A percentile compares a stretch with the other conserved stretches of the same genome.
These are phyloP conservation scores for Cornus controversa DNA, from an alignment of 148 eudicot genomes.

Conservation along the genomic window DNA sequence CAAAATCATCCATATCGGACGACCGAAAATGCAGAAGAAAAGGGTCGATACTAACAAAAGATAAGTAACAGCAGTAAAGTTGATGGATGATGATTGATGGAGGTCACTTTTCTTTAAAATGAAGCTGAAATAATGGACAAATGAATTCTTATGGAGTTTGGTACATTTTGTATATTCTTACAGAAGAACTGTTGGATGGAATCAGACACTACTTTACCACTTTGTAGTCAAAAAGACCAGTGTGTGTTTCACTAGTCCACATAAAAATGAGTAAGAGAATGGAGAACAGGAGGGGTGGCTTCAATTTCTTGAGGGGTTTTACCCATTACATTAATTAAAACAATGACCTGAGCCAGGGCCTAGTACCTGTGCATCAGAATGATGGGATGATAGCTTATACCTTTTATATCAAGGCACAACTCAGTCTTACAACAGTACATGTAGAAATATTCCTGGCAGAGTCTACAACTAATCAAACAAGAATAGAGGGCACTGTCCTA, in stretches of 20 bases:
- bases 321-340: no score
- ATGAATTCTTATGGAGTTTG: neutral
- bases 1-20: neutral
- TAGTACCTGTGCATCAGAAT: neutral
- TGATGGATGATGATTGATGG: neutral
- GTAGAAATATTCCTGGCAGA: no score
- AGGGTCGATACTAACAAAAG: neutral
- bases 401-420: neutral
- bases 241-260: no score
- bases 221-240: no score
- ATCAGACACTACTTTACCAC: no score
- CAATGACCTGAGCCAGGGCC: neutral
- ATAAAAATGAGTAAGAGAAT: no score
- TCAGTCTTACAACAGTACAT: neutral
- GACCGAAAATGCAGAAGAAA: no score
- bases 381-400: neutral
- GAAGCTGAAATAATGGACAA: neutral
- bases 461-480: neutral
- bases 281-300: no score
- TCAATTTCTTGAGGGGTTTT: no score
- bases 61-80: neutral
- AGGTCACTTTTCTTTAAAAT: neutral
- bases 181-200: no score
- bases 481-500: neutral
- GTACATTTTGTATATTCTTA: neutral